These are phyloP conservation scores for Candida sphagnicola DNA, from an alignment of 805 yeast genomes.

Conservation along the genomic window DNA sequence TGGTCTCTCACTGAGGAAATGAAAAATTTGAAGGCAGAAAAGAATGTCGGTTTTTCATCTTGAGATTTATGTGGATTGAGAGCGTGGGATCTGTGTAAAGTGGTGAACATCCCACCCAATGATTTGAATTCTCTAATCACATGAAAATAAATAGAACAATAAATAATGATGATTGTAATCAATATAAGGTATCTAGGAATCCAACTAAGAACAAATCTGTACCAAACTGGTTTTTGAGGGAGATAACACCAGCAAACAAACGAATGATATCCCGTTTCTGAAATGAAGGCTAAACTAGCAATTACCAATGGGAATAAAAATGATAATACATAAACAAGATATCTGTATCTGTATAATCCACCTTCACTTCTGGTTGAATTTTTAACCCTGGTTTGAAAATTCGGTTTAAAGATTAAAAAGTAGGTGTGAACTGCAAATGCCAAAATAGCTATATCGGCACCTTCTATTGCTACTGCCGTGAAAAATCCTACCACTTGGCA, in stretches of 20 bases:
- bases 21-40: constrained; percentile 29
- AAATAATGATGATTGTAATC: constrained; percentile 57
- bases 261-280: constrained; percentile 52
- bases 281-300: constrained; percentile 69
- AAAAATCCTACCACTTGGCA: constrained; percentile 74
- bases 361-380: constrained; percentile 52
- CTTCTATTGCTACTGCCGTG: constrained; percentile 76
- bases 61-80: constrained; percentile 9
- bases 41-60: constrained; percentile 28
- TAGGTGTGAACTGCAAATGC: constrained; percentile 82
- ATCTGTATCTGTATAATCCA: constrained; percentile 62
- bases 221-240: constrained; percentile 72
- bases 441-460: constrained; percentile 80
- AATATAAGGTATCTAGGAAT: constrained; percentile 71
- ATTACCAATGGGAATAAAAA: constrained; percentile 60
- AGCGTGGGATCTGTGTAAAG: constrained; percentile 19
- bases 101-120: constrained; percentile 45
- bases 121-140: constrained; percentile 59
- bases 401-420: constrained; percentile 64
- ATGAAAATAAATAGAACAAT: constrained; percentile 67
- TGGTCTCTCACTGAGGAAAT: constrained; percentile 17
- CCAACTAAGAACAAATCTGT: constrained; percentile 72
- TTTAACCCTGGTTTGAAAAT: constrained; percentile 38
- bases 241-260: constrained; percentile 76
- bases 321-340: constrained; percentile 54